These are phyloP conservation scores for Aegle marmelos DNA, from an alignment of 345 rosid genomes.

Conservation along the genomic window DNA sequence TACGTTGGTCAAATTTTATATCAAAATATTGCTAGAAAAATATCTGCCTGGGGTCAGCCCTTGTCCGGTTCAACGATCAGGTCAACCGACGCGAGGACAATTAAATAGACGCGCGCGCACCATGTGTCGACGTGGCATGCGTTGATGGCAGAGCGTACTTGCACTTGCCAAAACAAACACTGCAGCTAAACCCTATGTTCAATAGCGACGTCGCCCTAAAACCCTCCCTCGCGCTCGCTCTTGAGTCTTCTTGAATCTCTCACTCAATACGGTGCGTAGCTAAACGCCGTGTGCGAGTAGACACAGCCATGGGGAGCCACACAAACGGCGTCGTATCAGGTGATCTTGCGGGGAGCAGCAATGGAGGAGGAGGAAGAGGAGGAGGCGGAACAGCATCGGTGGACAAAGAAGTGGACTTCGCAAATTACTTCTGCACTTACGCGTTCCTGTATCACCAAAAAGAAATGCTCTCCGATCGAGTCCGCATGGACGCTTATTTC, in stretches of 20 bases:
- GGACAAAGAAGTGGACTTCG: constrained; percentile 90
- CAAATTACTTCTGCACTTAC: constrained; percentile 86
- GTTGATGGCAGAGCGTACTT: not conserved
- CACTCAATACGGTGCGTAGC: not conserved
- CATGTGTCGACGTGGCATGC: constrained; percentile 10
- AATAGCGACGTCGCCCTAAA: constrained; percentile 40
- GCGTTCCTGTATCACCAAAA: constrained; percentile 93
- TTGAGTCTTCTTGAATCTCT: not conserved
- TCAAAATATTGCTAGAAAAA: too few relatives aligned
- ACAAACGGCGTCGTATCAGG: constrained; percentile 38
- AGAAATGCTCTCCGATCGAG: constrained; percentile 96
- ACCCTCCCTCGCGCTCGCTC: constrained; percentile 1
- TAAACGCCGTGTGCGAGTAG: not conserved
- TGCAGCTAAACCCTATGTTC: not conserved
- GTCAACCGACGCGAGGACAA: not conserved
- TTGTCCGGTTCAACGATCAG: too few relatives aligned
- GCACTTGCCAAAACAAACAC: not conserved
- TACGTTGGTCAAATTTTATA: too few relatives aligned
- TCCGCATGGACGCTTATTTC: constrained; percentile 96
- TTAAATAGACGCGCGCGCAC: not conserved
- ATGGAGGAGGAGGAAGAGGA: constrained; percentile 40
- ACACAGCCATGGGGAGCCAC: constrained; percentile 46
- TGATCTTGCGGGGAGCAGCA: constrained; percentile 28
- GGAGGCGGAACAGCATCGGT: constrained; percentile 24
- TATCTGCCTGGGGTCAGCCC: too few relatives aligned